Percentiles rank a stretch among this genome's conserved stretches.
These are phyloP conservation scores for Thielaviopsis punctulata DNA, from an alignment of 2,329 filamentous ascomycete genomes.

Conservation along the genomic window DNA sequence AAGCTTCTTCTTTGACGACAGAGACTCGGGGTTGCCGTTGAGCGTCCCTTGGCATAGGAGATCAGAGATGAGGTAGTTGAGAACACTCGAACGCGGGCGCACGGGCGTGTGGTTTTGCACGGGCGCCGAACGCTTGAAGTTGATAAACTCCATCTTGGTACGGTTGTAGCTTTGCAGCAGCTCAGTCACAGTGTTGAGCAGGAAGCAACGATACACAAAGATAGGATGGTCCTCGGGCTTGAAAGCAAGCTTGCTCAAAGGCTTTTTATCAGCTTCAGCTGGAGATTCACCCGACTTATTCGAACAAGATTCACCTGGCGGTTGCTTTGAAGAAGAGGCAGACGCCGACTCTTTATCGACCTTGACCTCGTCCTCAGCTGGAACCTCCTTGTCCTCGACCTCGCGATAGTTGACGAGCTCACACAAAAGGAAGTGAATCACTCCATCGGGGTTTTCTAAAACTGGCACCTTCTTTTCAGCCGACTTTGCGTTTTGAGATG, in stretches of 20 bases:
- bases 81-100: constrained; percentile 77
- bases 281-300: background rate
- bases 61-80: constrained; percentile 84
- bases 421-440: constrained; percentile 85
- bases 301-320: too few relatives aligned
- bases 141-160: constrained; percentile 97
- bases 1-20: constrained; percentile 65
- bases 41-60: constrained; percentile 46
- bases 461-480: constrained; percentile 51
- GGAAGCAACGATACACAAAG: constrained; percentile 89
- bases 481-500: constrained; percentile 45
- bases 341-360: constrained; percentile 21
- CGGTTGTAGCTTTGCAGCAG: constrained; percentile 82
- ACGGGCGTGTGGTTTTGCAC: constrained; percentile 73
- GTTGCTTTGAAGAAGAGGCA: constrained; percentile 16
- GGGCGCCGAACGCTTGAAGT: constrained; percentile 87
- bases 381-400: constrained; percentile 63
- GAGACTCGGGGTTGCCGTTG: constrained; percentile 54
- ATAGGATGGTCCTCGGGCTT: constrained; percentile 88
- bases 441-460: constrained; percentile 83
- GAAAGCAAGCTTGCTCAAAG: constrained; percentile 51
- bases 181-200: constrained; percentile 82
- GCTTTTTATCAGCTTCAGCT: constrained; percentile 19
- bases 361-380: constrained; percentile 8
- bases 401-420: constrained; percentile 85